Conservation (phyloP, 495 filamentous ascomycete genomes). For the Hypoxylon lienhwacheense region DNA sequence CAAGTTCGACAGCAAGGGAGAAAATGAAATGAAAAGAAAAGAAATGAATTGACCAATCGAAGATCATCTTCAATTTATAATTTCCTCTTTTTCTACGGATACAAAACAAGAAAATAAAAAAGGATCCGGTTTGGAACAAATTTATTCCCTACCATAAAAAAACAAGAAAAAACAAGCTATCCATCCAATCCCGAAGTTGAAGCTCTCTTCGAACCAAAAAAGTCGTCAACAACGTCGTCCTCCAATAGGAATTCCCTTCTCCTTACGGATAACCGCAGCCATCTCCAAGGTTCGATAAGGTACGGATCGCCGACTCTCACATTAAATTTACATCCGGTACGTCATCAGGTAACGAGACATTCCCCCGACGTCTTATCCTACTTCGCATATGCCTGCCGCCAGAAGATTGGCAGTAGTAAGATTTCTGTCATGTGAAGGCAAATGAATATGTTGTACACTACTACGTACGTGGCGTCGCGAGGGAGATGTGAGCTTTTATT, state of each 20-base stretch:
- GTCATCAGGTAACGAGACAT: too few relatives aligned
- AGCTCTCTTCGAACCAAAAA: too few relatives aligned
- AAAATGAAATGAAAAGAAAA: not conserved
- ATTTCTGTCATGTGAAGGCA: not conserved
- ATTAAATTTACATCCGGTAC: too few relatives aligned
- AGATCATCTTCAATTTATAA: constrained; percentile 4
- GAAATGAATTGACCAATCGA: constrained; percentile 20
- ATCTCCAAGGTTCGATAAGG: too few relatives aligned
- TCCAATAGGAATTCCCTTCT: too few relatives aligned
- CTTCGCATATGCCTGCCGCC: not conserved
- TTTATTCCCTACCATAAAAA: not conserved
- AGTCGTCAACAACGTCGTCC: too few relatives aligned
- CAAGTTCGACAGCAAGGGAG: not conserved
- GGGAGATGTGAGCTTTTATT: too few relatives aligned
- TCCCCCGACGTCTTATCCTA: not conserved
- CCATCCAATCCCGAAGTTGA: too few relatives aligned
- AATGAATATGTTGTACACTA: not conserved
- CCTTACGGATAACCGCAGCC: too few relatives aligned
- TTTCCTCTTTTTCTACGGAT: not conserved
- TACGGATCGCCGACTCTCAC: too few relatives aligned
- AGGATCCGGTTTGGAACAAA: constrained; percentile 1
- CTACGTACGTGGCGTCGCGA: not conserved
- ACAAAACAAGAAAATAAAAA: not conserved
- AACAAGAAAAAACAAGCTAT: too few relatives aligned
- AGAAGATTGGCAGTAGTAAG: not conserved